A percentile compares a stretch with the other conserved stretches of the same genome.
Evolutionary conservation across 2,329 filamentous ascomycete genomes (phyloP).

Genomic region (Aspergillus sp.): DNA sequence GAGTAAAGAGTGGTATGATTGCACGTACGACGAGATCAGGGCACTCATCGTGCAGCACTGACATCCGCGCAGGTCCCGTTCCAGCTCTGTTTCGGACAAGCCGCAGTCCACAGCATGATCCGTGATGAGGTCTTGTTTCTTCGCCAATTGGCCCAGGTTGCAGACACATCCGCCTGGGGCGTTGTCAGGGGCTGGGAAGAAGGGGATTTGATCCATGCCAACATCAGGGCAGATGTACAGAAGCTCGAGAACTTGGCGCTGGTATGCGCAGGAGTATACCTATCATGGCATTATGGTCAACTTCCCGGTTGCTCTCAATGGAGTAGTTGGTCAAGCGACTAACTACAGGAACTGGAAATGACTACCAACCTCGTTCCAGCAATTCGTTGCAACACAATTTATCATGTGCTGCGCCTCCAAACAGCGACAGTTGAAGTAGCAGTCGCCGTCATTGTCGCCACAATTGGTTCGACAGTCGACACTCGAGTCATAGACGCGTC

Average conservation of each 20-base stretch:
- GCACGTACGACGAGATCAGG: not conserved
- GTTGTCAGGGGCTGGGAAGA: constrained; percentile 12
- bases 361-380: constrained; percentile 8
- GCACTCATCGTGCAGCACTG: not conserved
- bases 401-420: not conserved
- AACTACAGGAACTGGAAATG: not conserved
- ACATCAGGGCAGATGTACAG: not conserved
- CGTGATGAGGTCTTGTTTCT: not conserved
- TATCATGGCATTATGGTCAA: not conserved
- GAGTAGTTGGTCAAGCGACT: not conserved
- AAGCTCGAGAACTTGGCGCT: not conserved
- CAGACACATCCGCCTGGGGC: constrained; percentile 4
- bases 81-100: not conserved
- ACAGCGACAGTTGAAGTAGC: not conserved
- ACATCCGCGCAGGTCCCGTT: not conserved
- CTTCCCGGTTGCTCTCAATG: not conserved
- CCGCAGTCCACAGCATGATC: not conserved
- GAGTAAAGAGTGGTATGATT: not conserved
- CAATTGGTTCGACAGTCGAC: no score
- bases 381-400: not conserved
- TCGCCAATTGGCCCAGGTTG: constrained; percentile 1
- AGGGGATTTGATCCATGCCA: constrained; percentile 1
- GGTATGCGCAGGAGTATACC: constrained; percentile 13
- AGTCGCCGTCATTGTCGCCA: not conserved
- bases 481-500: not conserved